phyloP scores from a whole-genome alignment of 768 basidiomycete genomes.

The Boletales sp. region DNA sequence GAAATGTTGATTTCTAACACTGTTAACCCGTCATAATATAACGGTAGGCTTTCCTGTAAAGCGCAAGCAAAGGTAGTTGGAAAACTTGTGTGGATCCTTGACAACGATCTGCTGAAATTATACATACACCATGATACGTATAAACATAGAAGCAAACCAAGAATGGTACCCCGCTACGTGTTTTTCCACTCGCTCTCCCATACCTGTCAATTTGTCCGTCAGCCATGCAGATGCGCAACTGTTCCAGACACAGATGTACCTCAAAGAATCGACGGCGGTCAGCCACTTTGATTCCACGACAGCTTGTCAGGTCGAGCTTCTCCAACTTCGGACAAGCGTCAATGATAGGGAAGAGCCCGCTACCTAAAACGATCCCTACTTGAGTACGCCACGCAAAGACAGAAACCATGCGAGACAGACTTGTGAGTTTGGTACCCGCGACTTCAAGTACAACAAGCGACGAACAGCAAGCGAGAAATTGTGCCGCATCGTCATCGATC shows the following conservation, averaged over 20 bases:
- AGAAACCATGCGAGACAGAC: conserved; percentile 33
- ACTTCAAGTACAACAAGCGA: conserved; percentile 47
- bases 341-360: conserved; percentile 53
- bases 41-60: too few species aligned
- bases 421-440: conserved; percentile 56
- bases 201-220: conserved; percentile 11
- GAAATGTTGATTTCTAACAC: too few species aligned
- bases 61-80: too few species aligned
- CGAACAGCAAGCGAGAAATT: conserved; percentile 50
- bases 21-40: too few species aligned
- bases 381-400: not conserved
- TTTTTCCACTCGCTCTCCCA: conserved; percentile 22
- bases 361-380: conserved; percentile 32
- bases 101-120: too few species aligned
- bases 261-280: conserved; percentile 69
- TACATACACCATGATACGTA: too few species aligned
- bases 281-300: conserved; percentile 55
- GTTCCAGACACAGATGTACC: conserved; percentile 27
- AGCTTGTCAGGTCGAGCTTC: conserved; percentile 63
- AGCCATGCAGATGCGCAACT: not conserved
- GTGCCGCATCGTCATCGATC: conserved; percentile 54
- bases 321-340: conserved; percentile 52
- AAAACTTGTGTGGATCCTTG: too few species aligned
- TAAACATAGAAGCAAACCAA: too few species aligned
- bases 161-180: not conserved